Evolutionary conservation across 441 rosid genomes (phyloP), one percentile per base, ranked within the genome.

Genomic region (Codiaeum variegatum): DNA sequence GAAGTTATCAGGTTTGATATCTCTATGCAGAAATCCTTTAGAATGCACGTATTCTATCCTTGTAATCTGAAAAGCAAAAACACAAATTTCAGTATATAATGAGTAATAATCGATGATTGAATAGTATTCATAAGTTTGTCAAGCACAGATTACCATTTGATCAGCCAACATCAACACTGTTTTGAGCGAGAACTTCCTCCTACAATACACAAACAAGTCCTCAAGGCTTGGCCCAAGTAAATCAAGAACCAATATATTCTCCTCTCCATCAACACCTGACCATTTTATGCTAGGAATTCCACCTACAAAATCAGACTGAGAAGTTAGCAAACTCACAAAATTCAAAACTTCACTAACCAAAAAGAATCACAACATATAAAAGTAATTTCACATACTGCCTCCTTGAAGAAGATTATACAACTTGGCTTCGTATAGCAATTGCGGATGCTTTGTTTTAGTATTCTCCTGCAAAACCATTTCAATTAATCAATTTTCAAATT

Each of bases 1-100:
- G 55, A 92, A 94, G 87, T 94, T 92, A 84, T 94, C 98, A 0
- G 98, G 98, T 69, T 92, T 92, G 34, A 94, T 92, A 76, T 92
- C 97, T 84, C 97, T 88, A 75, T 92, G 97, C 69, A 94, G 82
- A 83, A 88, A 92, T 31, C 97, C 97, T 83, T 89, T 94, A 7
- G 97, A 89, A 77, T 94, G 97, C 60, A 88, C 90, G 76, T 81
- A 92, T 52, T 90, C 97, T 73, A 92, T 90, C 78, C 98, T 90
- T 26, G 98, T 85, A 34, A 94, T 85, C 98, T 94, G 72, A 31
- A 69, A 24, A 15, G 19, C 8, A 62, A 60, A 59, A 32, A 18
- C 19, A 49, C 21, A 51, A 16, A 9, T 21, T 23, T 55, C 0
- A 15, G 24, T 42, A 46, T 46, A 46, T 16, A 67, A 15, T 12